Percentiles rank a stretch among this genome's conserved stretches.
phyloP scores from a whole-genome alignment of 306 rosid species.

The Bauhinia variegata region DNA sequence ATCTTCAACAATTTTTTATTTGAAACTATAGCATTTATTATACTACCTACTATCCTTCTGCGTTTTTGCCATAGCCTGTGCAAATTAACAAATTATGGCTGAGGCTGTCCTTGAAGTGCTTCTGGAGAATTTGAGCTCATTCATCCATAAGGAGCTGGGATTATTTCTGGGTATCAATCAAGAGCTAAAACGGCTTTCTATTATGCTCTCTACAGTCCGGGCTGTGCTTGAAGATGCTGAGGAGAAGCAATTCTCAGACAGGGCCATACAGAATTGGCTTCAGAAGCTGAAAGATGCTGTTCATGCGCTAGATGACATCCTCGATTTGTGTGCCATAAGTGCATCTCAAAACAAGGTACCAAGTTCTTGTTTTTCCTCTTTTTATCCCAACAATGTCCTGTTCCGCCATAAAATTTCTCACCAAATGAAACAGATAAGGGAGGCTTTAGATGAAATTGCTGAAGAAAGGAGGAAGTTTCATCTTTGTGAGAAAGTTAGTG shows the following conservation, averaged over 20 bases:
- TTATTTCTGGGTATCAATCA: background rate
- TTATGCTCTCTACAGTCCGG: background rate
- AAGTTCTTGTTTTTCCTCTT: background rate
- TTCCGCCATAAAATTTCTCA: constrained; percentile 7
- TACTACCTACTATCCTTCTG: too few relatives aligned
- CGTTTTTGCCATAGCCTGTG: too few relatives aligned
- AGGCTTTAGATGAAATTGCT: constrained; percentile 19
- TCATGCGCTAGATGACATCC: constrained; percentile 15
- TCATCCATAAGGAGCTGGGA: background rate
- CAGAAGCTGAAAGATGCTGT: constrained; percentile 4
- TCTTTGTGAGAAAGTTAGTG: constrained; percentile 2
- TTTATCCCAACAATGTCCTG: background rate
- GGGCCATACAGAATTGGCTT: constrained; percentile 8
- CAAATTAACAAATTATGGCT: background rate
- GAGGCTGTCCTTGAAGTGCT: background rate
- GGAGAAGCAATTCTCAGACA: constrained; percentile 12
- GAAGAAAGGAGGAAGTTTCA: constrained; percentile 20
- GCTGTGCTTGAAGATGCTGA: constrained; percentile 29
- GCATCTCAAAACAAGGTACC: constrained; percentile 15
- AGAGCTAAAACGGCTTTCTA: background rate
- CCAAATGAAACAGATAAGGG: constrained; percentile 6
- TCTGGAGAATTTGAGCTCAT: background rate
- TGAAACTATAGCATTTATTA: too few relatives aligned
- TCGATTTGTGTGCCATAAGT: constrained; percentile 8
- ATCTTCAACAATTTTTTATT: too few relatives aligned